These are phyloP conservation scores for Arthonia radiata DNA, from an alignment of 495 filamentous ascomycete species.

Conservation along the genomic window DNA sequence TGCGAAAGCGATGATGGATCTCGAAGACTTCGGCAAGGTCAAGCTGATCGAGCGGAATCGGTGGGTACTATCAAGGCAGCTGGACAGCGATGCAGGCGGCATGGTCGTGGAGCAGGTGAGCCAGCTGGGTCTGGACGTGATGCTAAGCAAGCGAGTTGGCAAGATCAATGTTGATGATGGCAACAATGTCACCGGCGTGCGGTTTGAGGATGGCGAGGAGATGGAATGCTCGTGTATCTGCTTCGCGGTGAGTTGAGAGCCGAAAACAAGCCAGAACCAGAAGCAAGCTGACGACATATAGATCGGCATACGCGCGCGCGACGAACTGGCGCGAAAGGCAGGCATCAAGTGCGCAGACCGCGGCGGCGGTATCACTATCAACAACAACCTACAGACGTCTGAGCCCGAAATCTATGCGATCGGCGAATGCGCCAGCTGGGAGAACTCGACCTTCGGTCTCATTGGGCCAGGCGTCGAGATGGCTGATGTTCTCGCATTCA, in stretches of 20 bases:
- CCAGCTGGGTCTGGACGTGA: constrained; percentile 58
- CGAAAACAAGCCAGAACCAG: neutral
- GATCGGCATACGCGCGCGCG: constrained; percentile 68
- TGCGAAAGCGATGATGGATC: constrained; percentile 84
- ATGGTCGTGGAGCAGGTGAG: constrained; percentile 70
- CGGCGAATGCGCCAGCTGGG: constrained; percentile 88
- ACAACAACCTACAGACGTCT: constrained; percentile 43
- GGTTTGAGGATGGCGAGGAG: constrained; percentile 63
- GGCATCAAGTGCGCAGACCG: constrained; percentile 52
- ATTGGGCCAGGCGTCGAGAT: constrained; percentile 91
- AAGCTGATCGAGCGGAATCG: constrained; percentile 70
- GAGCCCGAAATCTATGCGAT: constrained; percentile 62
- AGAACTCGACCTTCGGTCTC: constrained; percentile 77
- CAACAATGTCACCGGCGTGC: constrained; percentile 47
- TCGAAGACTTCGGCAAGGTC: constrained; percentile 52
- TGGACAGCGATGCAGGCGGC: constrained; percentile 62
- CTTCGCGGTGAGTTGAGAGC: constrained; percentile 39
- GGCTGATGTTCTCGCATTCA: constrained; percentile 90
- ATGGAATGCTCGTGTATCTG: constrained; percentile 70
- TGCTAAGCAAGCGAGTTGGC: constrained; percentile 55
- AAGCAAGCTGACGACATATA: constrained; percentile 4
- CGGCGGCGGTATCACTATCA: constrained; percentile 57
- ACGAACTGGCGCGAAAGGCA: constrained; percentile 46
- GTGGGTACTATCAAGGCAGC: constrained; percentile 71
- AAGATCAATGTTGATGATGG: constrained; percentile 40